Evolutionary conservation across 2,329 filamentous ascomycete genomes (phyloP).

Genomic region (Neocucurbitaria cava): DNA sequence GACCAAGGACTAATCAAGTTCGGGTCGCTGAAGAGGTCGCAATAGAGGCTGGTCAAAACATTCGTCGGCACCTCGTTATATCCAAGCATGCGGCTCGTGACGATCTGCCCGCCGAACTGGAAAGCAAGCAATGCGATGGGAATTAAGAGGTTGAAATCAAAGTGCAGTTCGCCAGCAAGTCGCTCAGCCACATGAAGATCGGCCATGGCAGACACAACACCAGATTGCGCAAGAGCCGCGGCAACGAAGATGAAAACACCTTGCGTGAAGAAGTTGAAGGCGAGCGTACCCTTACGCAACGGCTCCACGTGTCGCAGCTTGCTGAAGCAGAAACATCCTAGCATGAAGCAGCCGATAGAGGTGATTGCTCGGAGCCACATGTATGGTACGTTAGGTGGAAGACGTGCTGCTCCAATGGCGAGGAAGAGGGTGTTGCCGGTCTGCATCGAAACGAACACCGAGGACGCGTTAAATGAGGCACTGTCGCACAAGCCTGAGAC

Average conservation of each 20-base stretch:
- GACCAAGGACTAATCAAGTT: constrained; percentile 51
- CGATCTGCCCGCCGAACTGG: constrained; percentile 63
- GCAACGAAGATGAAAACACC: constrained; percentile 59
- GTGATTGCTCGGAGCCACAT: constrained; percentile 18
- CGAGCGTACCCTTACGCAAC: constrained; percentile 55
- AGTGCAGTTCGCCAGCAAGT: constrained; percentile 32
- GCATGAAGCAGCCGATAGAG: constrained; percentile 61
- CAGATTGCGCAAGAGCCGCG: constrained; percentile 52
- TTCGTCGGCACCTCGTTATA: constrained; percentile 63
- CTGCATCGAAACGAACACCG: constrained; percentile 61
- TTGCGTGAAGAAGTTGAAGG: constrained; percentile 61
- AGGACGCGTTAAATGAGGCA: constrained; percentile 57
- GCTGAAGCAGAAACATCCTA: constrained; percentile 55
- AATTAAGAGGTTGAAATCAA: constrained; percentile 42
- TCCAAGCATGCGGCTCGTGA: constrained; percentile 57
- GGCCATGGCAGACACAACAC: constrained; percentile 52
- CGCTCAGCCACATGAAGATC: constrained; percentile 31
- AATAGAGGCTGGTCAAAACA: constrained; percentile 63
- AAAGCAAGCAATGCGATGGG: constrained; percentile 56
- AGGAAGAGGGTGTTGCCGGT: constrained; percentile 68
- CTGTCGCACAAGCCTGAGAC: constrained; percentile 56
- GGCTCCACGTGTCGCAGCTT: constrained; percentile 63
- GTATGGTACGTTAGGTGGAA: constrained; percentile 57
- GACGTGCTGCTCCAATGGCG: constrained; percentile 63
- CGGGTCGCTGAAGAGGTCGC: constrained; percentile 61